These are phyloP conservation scores for Eimeria praecox DNA, from an alignment of 169 alveolate species.

Conservation along the genomic window DNA sequence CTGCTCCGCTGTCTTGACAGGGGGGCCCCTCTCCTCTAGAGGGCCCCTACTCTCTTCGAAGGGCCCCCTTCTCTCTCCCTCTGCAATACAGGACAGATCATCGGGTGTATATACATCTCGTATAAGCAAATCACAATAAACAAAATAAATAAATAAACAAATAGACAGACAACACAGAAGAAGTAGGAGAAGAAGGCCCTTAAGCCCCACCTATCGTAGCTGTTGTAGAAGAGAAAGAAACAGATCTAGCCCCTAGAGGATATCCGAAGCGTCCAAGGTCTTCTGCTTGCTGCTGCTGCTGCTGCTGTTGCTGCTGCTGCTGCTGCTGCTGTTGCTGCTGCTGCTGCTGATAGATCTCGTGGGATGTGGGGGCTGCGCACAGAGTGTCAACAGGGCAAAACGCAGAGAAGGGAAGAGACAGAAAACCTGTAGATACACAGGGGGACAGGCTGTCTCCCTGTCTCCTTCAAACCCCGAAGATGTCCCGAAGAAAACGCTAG, in stretches of 20 bases:
- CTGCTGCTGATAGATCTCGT: too few species aligned
- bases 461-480: too few species aligned
- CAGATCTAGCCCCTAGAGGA: neutral
- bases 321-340: neutral
- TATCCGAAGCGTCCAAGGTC: neutral
- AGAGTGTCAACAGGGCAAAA: neutral
- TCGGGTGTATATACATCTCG: neutral
- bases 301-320: slow-evolving; percentile 33
- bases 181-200: neutral
- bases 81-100: neutral
- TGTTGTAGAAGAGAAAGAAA: neutral
- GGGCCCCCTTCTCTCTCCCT: neutral
- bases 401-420: too few species aligned
- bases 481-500: too few species aligned
- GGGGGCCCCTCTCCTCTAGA: slow-evolving; percentile 20
- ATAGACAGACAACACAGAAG: too few species aligned
- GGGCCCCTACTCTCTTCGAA: neutral
- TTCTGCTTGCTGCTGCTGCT: slow-evolving; percentile 15
- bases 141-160: neutral
- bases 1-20: neutral
- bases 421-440: too few species aligned
- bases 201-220: neutral
- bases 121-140: too few species aligned
- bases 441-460: too few species aligned
- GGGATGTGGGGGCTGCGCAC: neutral